phyloP scores from a whole-genome alignment of 1,139 yeast species.

The Saccharomycopsis crataegensis region DNA sequence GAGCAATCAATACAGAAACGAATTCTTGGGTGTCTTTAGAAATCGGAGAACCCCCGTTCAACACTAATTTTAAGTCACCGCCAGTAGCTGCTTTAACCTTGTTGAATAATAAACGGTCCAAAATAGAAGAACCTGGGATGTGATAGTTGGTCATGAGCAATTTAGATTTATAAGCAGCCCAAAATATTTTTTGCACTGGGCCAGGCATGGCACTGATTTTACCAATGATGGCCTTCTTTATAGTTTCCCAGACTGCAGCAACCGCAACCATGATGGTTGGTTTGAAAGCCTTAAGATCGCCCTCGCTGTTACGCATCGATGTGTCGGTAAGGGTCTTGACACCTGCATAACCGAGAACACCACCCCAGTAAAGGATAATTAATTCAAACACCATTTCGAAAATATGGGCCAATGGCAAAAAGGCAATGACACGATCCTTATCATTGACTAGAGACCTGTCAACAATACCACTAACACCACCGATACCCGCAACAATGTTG shows the following conservation, averaged over 20 bases:
- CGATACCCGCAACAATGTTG: constrained; percentile 76
- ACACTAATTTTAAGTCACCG: constrained; percentile 63
- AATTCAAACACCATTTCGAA: constrained; percentile 88
- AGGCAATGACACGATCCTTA: constrained; percentile 71
- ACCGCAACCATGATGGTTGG: constrained; percentile 98
- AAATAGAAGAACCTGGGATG: constrained; percentile 63
- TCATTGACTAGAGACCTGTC: constrained; percentile 43
- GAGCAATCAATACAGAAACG: constrained; percentile 68
- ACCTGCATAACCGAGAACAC: constrained; percentile 79
- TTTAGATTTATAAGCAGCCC: constrained; percentile 83
- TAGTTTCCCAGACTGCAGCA: constrained; percentile 97
- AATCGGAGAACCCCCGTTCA: constrained; percentile 95
- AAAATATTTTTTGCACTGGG: constrained; percentile 70
- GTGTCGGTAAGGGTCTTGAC: constrained; percentile 85
- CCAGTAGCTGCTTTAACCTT: constrained; percentile 94
- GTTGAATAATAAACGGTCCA: constrained; percentile 69
- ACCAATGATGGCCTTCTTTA: constrained; percentile 82
- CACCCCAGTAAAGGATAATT: constrained; percentile 81
- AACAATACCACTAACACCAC: constrained; percentile 69
- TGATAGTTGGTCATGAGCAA: constrained; percentile 49
- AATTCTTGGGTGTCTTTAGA: constrained; percentile 83
- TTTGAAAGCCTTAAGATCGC: constrained; percentile 79
- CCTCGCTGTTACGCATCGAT: constrained; percentile 75
- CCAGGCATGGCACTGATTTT: constrained; percentile 66
- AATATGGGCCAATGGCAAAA: constrained; percentile 93